Evolutionary conservation across 73 alveolate species (phyloP).

Genomic region (Paramecium bursaria): DNA sequence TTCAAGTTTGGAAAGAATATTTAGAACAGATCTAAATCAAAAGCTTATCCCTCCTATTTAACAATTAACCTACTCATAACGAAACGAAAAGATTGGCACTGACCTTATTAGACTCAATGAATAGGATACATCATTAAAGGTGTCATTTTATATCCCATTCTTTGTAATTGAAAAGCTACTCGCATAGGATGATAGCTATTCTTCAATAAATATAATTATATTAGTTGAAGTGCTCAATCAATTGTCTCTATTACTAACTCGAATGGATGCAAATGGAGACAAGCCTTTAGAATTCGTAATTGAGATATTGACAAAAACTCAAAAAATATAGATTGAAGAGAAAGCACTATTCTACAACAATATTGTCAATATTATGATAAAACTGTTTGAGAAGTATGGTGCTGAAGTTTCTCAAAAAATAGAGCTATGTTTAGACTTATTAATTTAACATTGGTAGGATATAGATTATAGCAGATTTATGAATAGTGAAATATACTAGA

Average conservation of each 20-base stretch:
- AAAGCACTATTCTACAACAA: conserved; percentile 30
- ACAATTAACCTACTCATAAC: conserved; percentile 17
- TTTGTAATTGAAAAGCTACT: conserved; percentile 21
- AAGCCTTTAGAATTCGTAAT: conserved; percentile 15
- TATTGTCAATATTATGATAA: conserved; percentile 28
- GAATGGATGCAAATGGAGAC: conserved; percentile 59
- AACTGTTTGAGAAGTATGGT: conserved; percentile 48
- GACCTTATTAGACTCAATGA: conserved; percentile 46
- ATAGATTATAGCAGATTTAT: conserved; percentile 50
- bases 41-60: conserved; percentile 41
- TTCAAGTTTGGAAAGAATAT: conserved; percentile 42
- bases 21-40: conserved; percentile 14
- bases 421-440: not conserved
- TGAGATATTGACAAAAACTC: conserved; percentile 44
- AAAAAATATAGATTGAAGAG: conserved; percentile 21
- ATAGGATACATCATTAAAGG: conserved; percentile 18
- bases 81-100: conserved; percentile 37
- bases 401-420: conserved; percentile 14
- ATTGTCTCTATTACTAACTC: conserved; percentile 20
- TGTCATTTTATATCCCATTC: conserved; percentile 41
- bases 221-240: conserved; percentile 46
- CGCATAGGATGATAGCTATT: conserved; percentile 27
- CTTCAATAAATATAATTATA: not conserved
- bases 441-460: conserved; percentile 50
- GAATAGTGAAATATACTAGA: conserved; percentile 49